Percentiles rank a stretch among this genome's conserved stretches.
Evolutionary conservation across 139 green algal species (phyloP).

Genomic region (Tetraselmis striata): DNA sequence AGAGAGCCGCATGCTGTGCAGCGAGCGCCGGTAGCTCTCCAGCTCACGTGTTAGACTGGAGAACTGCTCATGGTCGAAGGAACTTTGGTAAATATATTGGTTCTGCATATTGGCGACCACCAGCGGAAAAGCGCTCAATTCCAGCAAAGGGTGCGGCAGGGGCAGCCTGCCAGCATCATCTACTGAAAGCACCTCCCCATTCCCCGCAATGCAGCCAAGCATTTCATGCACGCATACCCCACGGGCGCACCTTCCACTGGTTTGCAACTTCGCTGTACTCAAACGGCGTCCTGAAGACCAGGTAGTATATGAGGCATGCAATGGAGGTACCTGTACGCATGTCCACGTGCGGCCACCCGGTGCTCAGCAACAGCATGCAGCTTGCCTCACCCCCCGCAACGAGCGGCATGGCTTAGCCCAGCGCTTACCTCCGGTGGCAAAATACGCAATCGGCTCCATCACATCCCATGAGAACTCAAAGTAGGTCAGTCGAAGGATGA

Average conservation of each 20-base stretch:
- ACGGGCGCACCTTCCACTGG: not conserved
- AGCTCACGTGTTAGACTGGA: not conserved
- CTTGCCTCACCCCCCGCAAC: too few relatives aligned
- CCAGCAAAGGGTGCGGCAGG: too few relatives aligned
- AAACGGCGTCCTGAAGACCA: not conserved
- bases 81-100: not conserved
- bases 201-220: too few relatives aligned
- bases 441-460: slow-evolving; percentile 22
- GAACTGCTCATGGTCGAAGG: not conserved
- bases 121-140: too few relatives aligned
- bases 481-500: slow-evolving; percentile 17
- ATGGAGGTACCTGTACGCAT: not conserved
- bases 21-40: not conserved
- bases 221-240: too few relatives aligned
- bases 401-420: too few relatives aligned
- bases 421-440: slow-evolving; percentile 2
- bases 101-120: too few relatives aligned
- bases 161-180: not conserved
- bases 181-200: not conserved
- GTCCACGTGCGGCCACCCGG: not conserved
- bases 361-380: not conserved
- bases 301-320: not conserved
- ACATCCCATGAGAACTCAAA: slow-evolving; percentile 19
- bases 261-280: not conserved
- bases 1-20: not conserved